phyloP scores from a whole-genome alignment of 2,329 filamentous ascomycete species.

The Tricladium varicosporioides region DNA sequence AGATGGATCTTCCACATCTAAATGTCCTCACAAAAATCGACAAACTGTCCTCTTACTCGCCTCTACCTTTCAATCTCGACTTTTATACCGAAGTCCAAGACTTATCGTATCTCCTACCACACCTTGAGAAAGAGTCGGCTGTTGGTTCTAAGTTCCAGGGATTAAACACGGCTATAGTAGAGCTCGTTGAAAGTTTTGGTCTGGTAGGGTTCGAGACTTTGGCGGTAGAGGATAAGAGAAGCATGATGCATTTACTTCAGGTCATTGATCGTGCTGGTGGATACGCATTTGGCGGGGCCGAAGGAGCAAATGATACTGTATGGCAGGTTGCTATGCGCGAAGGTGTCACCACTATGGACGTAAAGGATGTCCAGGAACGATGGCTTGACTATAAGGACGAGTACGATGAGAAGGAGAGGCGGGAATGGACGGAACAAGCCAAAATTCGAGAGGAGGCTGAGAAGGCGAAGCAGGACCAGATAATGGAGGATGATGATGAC shows the following conservation, averaged over 20 bases:
- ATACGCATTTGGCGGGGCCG: constrained; percentile 86
- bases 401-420: constrained; percentile 76
- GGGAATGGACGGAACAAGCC: constrained; percentile 73
- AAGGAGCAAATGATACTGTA: constrained; percentile 92
- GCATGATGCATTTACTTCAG: constrained; percentile 88
- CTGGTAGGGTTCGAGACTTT: constrained; percentile 91
- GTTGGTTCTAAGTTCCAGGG: constrained; percentile 74
- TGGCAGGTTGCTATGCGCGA: constrained; percentile 94
- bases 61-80: constrained; percentile 90
- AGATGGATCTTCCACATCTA: constrained; percentile 94
- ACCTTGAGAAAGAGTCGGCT: constrained; percentile 76
- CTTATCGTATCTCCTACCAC: constrained; percentile 76
- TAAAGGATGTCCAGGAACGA: constrained; percentile 88
- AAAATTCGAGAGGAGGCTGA: constrained; percentile 44
- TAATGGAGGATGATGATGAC: constrained; percentile 36
- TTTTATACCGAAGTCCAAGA: constrained; percentile 98
- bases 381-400: constrained; percentile 92
- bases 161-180: constrained; percentile 82
- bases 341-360: constrained; percentile 71
- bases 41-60: constrained; percentile 80
- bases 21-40: constrained; percentile 98
- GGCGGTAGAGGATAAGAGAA: constrained; percentile 93
- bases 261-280: constrained; percentile 90
- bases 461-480: constrained; percentile 36
- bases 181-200: constrained; percentile 84